Conservation (phyloP, 768 basidiomycete genomes). For the Suillus spraguei region DNA sequence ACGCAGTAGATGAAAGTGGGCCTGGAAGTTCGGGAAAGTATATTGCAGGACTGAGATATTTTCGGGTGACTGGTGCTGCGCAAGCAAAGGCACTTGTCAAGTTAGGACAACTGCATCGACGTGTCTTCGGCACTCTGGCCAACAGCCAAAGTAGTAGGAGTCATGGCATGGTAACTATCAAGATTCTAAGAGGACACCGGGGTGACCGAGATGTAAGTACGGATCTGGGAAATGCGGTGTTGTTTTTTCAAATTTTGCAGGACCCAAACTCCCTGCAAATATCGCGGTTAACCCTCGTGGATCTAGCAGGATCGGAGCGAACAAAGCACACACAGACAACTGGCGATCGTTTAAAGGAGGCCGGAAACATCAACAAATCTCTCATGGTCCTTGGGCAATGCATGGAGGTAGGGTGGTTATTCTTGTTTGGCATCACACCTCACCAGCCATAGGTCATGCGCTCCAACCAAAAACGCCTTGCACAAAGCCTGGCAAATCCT, state of each 20-base stretch:
- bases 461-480: conserved; percentile 75
- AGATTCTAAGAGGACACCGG: conserved; percentile 81
- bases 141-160: conserved; percentile 92
- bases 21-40: conserved; percentile 69
- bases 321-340: conserved; percentile 92
- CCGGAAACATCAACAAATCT: conserved; percentile 97
- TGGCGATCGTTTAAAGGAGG: conserved; percentile 92
- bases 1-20: conserved; percentile 49
- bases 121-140: conserved; percentile 93
- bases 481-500: conserved; percentile 36
- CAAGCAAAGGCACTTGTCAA: conserved; percentile 86
- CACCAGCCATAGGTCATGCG: conserved; percentile 54
- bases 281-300: conserved; percentile 68
- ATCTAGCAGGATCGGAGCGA: conserved; percentile 87
- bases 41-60: conserved; percentile 82
- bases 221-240: conserved; percentile 32
- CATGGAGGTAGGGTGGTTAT: conserved; percentile 61
- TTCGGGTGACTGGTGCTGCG: conserved; percentile 72
- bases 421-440: conserved; percentile 3
- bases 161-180: conserved; percentile 92
- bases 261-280: conserved; percentile 52
- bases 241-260: conserved; percentile 33
- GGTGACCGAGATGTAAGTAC: conserved; percentile 71
- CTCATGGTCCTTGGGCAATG: conserved; percentile 99
- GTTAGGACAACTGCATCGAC: conserved; percentile 86